Base-by-base conservation (phyloP, 164 flowering plant species). In the Tinospora cordifolia region DNA sequence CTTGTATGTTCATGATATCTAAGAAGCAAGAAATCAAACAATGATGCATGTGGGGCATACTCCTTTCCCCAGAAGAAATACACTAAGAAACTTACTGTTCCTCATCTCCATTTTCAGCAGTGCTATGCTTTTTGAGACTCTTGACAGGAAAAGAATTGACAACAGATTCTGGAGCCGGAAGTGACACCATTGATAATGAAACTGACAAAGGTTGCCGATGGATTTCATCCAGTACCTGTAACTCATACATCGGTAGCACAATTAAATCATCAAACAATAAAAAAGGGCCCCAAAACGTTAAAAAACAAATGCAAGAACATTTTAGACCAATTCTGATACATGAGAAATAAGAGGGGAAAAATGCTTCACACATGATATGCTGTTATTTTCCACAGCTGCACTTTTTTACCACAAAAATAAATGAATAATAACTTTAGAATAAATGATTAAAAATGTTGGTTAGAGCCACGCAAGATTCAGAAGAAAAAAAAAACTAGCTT, bases 201-300 rank as follows among this genome's bases (percentile, higher is more conserved):
- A 88, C 81, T 54, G 92, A 81, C 27, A 76, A 69, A 21, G 94
- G 90, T 77, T 86, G 94, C 72, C 87, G 87, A 75, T 91, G 97
- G 57, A 91, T 88, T 80, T 88, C 93, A 84, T 91, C 97, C 84
- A 91, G 80, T 70, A 89, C 97, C 94, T 91, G 85, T 26, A 72
- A 17, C 72, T 27, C 39, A 58, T 40, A 66, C 67, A 74, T 54
- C 25, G 62, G 19, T 17, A 69, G 67, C 68, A 63, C 54, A 69
- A 26, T 13, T 13, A 60, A 47, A 17, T 9, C 15, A 11, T 66
- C 58, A 62, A 5, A 21, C 24, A 15, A 70, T 39, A 62, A 40
- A 62, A 27, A 24, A 12, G 14, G 11, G 54, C 4, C 54, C 11
- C 19, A 19, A 47, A 47, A 47, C 1, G 19, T 47, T 12, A 47